These are phyloP conservation scores for Coprinopsis marcescibilis DNA, from an alignment of 768 basidiomycete species.

Conservation along the genomic window DNA sequence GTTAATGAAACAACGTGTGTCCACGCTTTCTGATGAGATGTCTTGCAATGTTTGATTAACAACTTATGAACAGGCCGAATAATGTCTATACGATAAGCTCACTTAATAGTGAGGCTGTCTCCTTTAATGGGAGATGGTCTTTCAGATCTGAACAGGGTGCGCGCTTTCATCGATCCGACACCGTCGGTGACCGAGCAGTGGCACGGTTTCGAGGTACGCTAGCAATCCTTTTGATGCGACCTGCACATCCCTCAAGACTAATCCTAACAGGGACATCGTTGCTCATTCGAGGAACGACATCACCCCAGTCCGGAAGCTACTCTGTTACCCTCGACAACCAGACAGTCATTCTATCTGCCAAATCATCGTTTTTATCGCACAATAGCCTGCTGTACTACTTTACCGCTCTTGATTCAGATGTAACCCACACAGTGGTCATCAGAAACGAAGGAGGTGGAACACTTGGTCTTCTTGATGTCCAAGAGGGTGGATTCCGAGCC, in stretches of 20 bases:
- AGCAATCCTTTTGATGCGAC: background rate
- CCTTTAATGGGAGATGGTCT: slow-evolving; percentile 4
- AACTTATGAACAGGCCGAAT: background rate
- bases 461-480: slow-evolving; percentile 42
- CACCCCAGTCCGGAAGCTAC: slow-evolving; percentile 52
- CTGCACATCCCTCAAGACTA: background rate
- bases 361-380: slow-evolving; percentile 46
- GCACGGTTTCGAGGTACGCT: slow-evolving; percentile 43
- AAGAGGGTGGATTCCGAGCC: slow-evolving; percentile 47
- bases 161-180: slow-evolving; percentile 26
- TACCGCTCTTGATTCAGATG: slow-evolving; percentile 49
- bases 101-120: slow-evolving; percentile 1
- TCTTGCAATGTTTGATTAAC: background rate
- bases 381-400: slow-evolving; percentile 58
- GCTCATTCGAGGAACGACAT: slow-evolving; percentile 53
- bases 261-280: slow-evolving; percentile 51
- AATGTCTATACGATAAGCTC: background rate
- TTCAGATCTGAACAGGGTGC: slow-evolving; percentile 15
- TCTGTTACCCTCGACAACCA: slow-evolving; percentile 41
- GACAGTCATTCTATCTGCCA: slow-evolving; percentile 41
- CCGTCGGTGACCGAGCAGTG: slow-evolving; percentile 40
- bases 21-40: background rate
- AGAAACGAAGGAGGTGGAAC: slow-evolving; percentile 50
- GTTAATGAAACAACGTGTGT: slow-evolving; percentile 7
- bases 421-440: slow-evolving; percentile 46